Base-by-base conservation (phyloP, 202 grass and related monocot genomes). In the Saccharum hybrid region DNA sequence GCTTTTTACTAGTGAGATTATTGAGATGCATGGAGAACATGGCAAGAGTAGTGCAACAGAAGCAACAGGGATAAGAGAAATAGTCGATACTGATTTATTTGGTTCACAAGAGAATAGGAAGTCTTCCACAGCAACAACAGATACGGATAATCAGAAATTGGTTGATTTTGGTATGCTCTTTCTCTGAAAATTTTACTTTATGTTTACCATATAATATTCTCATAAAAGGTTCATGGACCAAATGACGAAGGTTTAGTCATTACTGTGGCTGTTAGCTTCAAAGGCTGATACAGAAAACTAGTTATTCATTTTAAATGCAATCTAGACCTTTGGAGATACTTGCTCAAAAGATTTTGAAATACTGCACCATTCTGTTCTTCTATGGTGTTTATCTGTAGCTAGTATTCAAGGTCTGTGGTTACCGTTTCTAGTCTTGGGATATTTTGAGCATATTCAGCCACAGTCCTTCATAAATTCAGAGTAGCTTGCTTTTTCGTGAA, bases 1-100 rank as follows among this genome's bases (percentile, higher is more conserved):
- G 87, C 92, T 95, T 82, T 98, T 98, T 65, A 98, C 92, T 69
- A 98, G 96, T 87, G 92, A 95, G 81, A 98, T 98, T 33, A 91
- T 98, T 76, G 96, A 98, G 76, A 98, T 95, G 92, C 92, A 95
- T 83, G 96, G 90, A 75, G 88, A 93, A 64, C 83, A 94, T 79
- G 89, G 78, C 46, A 88, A 90, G 56, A 62, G 36, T 84, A 76
- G 64, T 81, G 37, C 71, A 64, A 43, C 78, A 49, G 84, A 89
- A 77, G 79, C 54, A 26, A 87, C 38, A 71, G 85, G 77, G 80
- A 77, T 90, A 71, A 80, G 83, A 81, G 84, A 69, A 82, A 88
- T 84, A 70, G 86, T 83, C 38, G 93, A 84, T 68, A 82, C 70
- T 90, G 54, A 87, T 90, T 66, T 74, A 79, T 78, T 82, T 84